phyloP scores from a whole-genome alignment of 352 stramenopile species.

The Pythium diclinum region DNA sequence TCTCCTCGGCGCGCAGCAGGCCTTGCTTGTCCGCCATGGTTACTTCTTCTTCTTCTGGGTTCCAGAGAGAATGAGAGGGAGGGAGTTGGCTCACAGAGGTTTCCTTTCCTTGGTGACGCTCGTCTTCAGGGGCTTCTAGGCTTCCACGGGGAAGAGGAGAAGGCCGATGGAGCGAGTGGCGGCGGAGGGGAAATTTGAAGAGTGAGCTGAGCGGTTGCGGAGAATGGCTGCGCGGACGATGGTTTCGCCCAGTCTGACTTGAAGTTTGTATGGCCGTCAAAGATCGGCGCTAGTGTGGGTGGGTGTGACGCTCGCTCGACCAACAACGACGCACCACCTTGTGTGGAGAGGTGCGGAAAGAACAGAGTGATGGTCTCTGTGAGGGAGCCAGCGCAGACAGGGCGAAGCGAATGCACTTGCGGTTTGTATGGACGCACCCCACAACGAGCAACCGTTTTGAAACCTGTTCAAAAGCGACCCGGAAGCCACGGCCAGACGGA shows the following conservation, averaged over 20 bases:
- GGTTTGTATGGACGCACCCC: neutral
- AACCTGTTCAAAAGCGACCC: neutral
- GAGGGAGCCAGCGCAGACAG: neutral
- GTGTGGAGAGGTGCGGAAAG: neutral
- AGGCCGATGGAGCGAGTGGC: neutral
- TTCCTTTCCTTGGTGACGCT: neutral
- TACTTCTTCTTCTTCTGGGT: too few species aligned
- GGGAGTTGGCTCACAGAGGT: neutral
- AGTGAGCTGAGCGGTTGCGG: neutral
- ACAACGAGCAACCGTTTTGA: neutral
- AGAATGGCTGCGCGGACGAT: neutral
- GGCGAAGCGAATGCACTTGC: neutral
- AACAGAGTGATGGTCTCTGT: neutral
- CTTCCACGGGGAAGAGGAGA: neutral
- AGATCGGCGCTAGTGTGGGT: neutral
- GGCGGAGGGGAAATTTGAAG: neutral
- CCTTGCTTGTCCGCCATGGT: conserved; percentile 32
- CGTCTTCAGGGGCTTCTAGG: neutral
- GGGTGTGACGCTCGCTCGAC: neutral
- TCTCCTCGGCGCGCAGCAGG: conserved; percentile 28
- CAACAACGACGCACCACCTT: neutral
- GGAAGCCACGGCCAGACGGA: neutral
- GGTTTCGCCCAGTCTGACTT: neutral
- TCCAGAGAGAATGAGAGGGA: neutral
- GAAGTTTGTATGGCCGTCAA: neutral